A percentile compares a stretch with the other conserved stretches of the same genome.
Evolutionary conservation across 345 rosid genomes (phyloP).

Genomic region (Gossypium anomalum): DNA sequence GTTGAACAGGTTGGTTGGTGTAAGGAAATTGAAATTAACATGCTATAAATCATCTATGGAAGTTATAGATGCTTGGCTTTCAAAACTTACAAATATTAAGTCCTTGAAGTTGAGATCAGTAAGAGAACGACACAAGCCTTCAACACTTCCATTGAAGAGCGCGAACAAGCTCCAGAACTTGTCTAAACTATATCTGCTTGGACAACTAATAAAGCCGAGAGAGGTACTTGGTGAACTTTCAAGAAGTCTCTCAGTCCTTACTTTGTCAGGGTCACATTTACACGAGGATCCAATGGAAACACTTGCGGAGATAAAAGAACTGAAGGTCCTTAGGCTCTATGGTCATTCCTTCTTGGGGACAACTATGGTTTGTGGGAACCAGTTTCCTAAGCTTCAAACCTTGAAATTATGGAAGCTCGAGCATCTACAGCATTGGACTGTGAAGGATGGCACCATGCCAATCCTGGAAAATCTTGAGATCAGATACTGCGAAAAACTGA

Average conservation of each 20-base stretch:
- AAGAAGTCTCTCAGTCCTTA: constrained; percentile 19
- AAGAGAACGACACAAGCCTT: constrained; percentile 11
- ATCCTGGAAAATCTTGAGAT: constrained; percentile 26
- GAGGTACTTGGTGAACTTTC: background rate
- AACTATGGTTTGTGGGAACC: background rate
- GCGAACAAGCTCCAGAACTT: background rate
- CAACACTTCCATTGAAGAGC: background rate
- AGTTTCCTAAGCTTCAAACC: constrained; percentile 25
- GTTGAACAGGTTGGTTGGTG: background rate
- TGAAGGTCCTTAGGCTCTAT: constrained; percentile 30
- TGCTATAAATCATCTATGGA: constrained; percentile 10
- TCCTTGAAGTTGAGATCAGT: constrained; percentile 31
- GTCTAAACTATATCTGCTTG: constrained; percentile 26
- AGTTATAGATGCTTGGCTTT: constrained; percentile 16
- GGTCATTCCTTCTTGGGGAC: constrained; percentile 24
- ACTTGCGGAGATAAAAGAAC: constrained; percentile 17
- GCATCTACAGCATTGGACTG: background rate
- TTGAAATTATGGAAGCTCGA: constrained; percentile 36
- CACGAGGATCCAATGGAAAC: constrained; percentile 21
- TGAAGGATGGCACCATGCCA: constrained; percentile 23
- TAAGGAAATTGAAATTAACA: constrained; percentile 29
- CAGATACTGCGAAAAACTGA: constrained; percentile 20
- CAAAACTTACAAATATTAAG: background rate
- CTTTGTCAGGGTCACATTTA: constrained; percentile 28
- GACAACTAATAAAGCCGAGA: background rate